Conservation (phyloP, 1,284 basidiomycete genomes). For the Leccinum fuscescens region DNA sequence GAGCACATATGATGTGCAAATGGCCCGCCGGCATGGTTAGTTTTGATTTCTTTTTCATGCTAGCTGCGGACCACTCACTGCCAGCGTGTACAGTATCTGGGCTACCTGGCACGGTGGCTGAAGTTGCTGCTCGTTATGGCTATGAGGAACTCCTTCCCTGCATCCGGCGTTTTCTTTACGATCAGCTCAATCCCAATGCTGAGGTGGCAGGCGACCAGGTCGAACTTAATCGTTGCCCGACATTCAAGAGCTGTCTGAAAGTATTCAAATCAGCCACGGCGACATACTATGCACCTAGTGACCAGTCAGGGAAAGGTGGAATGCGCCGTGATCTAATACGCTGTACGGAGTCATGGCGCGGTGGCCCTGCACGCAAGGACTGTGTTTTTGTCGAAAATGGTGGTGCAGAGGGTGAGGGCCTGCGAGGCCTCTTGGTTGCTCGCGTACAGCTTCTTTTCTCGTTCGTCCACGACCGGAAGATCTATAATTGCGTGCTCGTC, state of each 20-base stretch:
- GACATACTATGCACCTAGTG: constrained; percentile 2
- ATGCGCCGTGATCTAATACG: background rate
- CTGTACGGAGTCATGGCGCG: background rate
- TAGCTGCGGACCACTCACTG: background rate
- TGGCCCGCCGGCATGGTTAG: background rate
- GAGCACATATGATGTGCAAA: background rate
- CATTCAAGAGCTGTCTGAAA: background rate
- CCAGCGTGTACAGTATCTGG: background rate
- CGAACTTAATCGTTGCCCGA: background rate
- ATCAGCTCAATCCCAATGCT: constrained; percentile 2
- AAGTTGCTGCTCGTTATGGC: background rate
- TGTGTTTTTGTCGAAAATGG: constrained; percentile 1
- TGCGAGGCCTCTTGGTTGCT: background rate
- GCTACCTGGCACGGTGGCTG: background rate
- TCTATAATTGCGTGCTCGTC: background rate
- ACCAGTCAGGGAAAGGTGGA: background rate
- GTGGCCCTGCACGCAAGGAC: background rate
- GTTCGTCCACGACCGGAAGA: background rate
- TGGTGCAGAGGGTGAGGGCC: background rate
- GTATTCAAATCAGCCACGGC: background rate
- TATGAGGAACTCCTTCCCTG: background rate
- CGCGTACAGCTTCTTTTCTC: background rate
- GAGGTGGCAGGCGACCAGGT: background rate
- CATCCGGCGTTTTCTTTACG: constrained; percentile 2
- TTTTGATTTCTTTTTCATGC: background rate